Percentiles rank a stretch among this genome's conserved stretches.
These are phyloP conservation scores for Lasiodiplodia sp. DNA, from an alignment of 2,329 filamentous ascomycete genomes.

Conservation along the genomic window DNA sequence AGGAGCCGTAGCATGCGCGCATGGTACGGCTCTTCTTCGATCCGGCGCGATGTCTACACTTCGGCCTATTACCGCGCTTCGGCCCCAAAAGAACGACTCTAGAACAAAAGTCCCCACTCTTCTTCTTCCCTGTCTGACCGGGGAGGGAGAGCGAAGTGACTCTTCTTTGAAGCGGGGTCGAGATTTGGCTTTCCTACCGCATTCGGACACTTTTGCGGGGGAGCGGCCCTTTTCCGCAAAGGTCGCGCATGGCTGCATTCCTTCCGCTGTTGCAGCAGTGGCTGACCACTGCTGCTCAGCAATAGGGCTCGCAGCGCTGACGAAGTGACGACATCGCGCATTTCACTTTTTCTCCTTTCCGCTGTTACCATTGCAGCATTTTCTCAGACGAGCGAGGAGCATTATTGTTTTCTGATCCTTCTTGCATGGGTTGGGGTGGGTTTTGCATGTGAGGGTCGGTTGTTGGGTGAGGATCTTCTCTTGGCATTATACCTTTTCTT, in stretches of 20 bases:
- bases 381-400: background rate
- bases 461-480: background rate
- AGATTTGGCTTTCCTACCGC: slow-evolving; percentile 19
- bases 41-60: background rate
- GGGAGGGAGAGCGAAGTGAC: background rate
- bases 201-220: background rate
- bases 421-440: background rate
- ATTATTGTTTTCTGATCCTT: background rate
- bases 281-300: background rate
- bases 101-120: background rate
- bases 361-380: background rate
- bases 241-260: slow-evolving; percentile 12
- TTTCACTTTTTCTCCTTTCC: background rate
- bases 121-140: background rate
- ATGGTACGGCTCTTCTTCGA: background rate
- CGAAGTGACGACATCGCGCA: slow-evolving; percentile 15
- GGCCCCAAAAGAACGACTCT: background rate
- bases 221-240: slow-evolving; percentile 5
- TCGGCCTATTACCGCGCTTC: background rate
- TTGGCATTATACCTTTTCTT: slow-evolving; percentile 14
- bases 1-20: background rate
- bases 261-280: background rate
- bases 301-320: background rate
- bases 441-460: slow-evolving; percentile 4
- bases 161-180: slow-evolving; percentile 14